Conservation (phyloP, 495 filamentous ascomycete genomes). For the Tuber microsphaerosporum region DNA sequence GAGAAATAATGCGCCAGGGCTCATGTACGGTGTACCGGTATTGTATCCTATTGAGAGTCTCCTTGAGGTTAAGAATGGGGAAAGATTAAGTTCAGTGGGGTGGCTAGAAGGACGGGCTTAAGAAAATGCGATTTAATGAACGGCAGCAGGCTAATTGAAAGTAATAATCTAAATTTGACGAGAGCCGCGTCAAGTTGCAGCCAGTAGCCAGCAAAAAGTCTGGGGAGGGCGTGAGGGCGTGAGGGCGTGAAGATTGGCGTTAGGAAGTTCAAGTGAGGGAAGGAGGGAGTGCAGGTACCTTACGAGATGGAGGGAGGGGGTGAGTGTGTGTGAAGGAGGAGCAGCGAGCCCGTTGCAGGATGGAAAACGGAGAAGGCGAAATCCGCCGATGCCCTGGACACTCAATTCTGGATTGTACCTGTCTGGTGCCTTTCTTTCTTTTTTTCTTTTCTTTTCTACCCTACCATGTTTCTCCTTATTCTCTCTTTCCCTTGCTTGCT, state of each 20-base stretch:
- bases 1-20: background rate
- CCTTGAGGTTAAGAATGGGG: background rate
- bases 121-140: slow-evolving; percentile 1
- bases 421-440: background rate
- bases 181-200: background rate
- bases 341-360: background rate
- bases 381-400: background rate
- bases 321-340: background rate
- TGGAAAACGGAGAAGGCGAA: background rate
- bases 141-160: background rate
- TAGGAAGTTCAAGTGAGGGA: background rate
- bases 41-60: background rate
- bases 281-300: background rate
- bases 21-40: background rate
- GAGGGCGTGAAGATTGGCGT: background rate
- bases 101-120: background rate
- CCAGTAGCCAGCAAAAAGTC: background rate
- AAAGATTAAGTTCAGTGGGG: background rate
- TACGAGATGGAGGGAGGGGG: background rate
- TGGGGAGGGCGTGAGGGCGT: background rate
- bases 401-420: background rate
- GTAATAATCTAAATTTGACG: background rate
- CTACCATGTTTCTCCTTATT: background rate
- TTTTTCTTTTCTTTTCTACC: background rate
- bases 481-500: background rate